Evolutionary conservation across 2,329 filamentous ascomycete species (phyloP), one percentile per base, ranked within the genome.

Genomic region (Colletotrichum tamarilloi): DNA sequence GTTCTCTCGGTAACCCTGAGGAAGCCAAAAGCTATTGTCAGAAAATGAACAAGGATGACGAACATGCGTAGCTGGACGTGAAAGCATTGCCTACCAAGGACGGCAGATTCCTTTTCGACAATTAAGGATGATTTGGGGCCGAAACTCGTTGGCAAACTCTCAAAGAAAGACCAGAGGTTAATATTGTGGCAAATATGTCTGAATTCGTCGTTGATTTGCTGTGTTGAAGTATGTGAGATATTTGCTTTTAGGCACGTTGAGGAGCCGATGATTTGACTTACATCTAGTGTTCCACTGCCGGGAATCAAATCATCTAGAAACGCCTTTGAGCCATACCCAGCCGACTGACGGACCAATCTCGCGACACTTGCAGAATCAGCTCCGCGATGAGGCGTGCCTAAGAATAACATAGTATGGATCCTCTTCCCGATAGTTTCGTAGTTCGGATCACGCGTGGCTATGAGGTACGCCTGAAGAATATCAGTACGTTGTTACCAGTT

Each of bases 1-100:
- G 76, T 56, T 78, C 77, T 9, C 70, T 73, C 11, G 77, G 76
- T 5, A 78, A 55, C 14, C 75, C 76, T 77, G 35, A 12, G 35
- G 12, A 38, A 38, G 35, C 8, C 30, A 59, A 19, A 8, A 24
- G 26, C n/a, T 49, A 38, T 30, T 38, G 35, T 38, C 35, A 38
- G 35, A 22, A 38, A 28, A 22, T 30, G n/a, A 63, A 42, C 53
- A 14, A 38, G 22, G 8, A 19, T 57, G 11, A 63, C 2, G 46
- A 22, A 8, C 19, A 52, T 52, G 46, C 16, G n/a, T 22, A 7
- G 46, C 19, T 30, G 30, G 7, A 8, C 0, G 30, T 30, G 42
- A 49, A n/a, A 14, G 46, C 7, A 52, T 52, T 16, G 16, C 46
- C 19, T 19, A 52, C 46, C 46, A 19, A 52, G 46, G 6, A 52